Base-by-base conservation (phyloP, 2,329 filamentous ascomycete species). In the Trichoderma cornu-damae region DNA sequence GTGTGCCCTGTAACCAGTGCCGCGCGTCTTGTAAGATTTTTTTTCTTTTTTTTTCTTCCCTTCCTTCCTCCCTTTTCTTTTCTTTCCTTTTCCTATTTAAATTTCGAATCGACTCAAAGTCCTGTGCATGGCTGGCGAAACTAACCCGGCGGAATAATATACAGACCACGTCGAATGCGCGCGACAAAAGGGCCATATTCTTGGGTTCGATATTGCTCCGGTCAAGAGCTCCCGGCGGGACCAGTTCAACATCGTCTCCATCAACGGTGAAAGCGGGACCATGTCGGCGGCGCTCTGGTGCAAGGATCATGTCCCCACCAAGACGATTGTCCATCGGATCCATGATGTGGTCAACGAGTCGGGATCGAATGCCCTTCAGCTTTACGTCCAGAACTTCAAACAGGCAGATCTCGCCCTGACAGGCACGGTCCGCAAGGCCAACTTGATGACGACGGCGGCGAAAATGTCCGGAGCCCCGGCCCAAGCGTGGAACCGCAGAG, bases 391-490 rank as follows among this genome's bases (percentile, higher is more conserved):
- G 63, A 91, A 87, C 58, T 96, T 90, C 77, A 99, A 99, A 72
- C 93, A 97, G 73, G 93, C 94, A 7, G 94, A 99, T 69, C 81
- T 93, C 38, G 84, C 89, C 2, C 76, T 96, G 64, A 96, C 92
- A 2, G 94, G 94, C 26, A 96, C 93, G 16, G 90, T 94, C 20
- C 87, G 94, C 55, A 96, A 96, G 72, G 93, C 94, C 20, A 94
- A 90, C 59, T 80, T 94, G 40, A 82, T 87, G 67, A 84, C 83
- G 57, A 79, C 82, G 50, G 83, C 82, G 26, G 81, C 82, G 11
- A 89, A 86, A 68, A 73, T 72, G 66, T 71, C 73, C 2, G 66
- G 69, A 30, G 66, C 71, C 65, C 73, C 59, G 8, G 53, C 61
- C 2, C 67, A 67, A 32, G 54, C 62, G 6, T 67, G 71, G 24